Conservation (phyloP, 2,329 filamentous ascomycete genomes). For the Bipolaris zeicola region DNA sequence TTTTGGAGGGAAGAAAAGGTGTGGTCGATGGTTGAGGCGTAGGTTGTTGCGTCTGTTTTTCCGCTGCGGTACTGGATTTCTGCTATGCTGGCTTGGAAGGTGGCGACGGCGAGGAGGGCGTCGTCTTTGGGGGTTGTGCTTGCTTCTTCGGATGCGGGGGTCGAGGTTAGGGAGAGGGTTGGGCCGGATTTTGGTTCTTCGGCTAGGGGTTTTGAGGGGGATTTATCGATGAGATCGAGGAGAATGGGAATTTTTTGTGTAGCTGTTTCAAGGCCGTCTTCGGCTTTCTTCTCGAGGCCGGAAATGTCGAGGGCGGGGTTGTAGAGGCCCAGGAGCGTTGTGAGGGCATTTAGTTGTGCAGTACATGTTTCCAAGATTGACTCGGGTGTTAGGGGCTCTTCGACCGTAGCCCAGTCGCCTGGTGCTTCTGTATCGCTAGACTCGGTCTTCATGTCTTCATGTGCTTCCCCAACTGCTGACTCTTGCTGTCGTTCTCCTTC, state of each 20-base stretch:
- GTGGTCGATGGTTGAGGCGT: constrained; percentile 52
- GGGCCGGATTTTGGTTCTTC: constrained; percentile 40
- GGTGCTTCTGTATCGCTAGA: constrained; percentile 43
- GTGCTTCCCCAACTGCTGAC: constrained; percentile 10
- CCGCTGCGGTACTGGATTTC: constrained; percentile 62
- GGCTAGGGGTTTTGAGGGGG: constrained; percentile 18
- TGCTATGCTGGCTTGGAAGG: constrained; percentile 61
- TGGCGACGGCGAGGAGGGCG: constrained; percentile 60
- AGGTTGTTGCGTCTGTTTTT: constrained; percentile 55
- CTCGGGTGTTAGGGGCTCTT: constrained; percentile 67
- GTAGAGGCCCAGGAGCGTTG: constrained; percentile 56
- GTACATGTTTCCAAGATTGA: constrained; percentile 71
- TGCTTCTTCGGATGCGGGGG: constrained; percentile 24
- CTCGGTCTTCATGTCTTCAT: constrained; percentile 31
- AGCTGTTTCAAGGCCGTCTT: constrained; percentile 60
- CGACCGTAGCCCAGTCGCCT: constrained; percentile 69
- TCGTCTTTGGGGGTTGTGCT: constrained; percentile 56
- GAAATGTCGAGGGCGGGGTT: constrained; percentile 51
- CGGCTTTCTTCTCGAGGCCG: constrained; percentile 62
- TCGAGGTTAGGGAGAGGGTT: constrained; percentile 40
- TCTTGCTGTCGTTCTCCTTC: constrained; percentile 20
- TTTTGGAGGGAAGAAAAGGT: constrained; percentile 41
- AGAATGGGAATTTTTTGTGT: constrained; percentile 61
- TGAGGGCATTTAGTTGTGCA: constrained; percentile 61
- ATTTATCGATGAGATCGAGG: constrained; percentile 47